Evolutionary conservation across 2,329 filamentous ascomycete species (phyloP), one percentile per base, ranked within the genome.

Genomic region (Aspergillus texensis): DNA sequence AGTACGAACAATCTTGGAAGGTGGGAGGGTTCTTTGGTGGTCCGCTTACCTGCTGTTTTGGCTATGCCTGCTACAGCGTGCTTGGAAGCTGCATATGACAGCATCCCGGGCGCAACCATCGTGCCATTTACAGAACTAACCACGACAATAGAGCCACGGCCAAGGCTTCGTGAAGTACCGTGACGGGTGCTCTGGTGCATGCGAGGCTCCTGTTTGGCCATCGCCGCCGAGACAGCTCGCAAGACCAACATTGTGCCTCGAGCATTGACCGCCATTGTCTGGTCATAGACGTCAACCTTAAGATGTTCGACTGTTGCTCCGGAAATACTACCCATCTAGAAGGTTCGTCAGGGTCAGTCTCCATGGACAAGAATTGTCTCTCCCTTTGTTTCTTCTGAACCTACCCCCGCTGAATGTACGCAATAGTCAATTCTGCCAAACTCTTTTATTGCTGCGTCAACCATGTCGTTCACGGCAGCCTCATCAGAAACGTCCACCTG

Each of bases 41-140:
- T 12, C 8, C 1, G 24, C 54, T 57, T 36, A 57, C 55, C 84
- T 65, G 85, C 85, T 0, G 82, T 77, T 10, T 81, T 76, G 0
- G 85, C 87, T 80, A 88, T 81, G 34, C 82, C 84, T 60, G 87
- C 82, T 1, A 87, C 80, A 0, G 85, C 85, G 19, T 84, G 81
- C 65, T 88, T 88, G 3, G 83, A 85, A 0, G 82, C 84, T 54
- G 82, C 85, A 64, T 87, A 87, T 0, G 83, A 78, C 16, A 84
- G 82, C 84, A 54, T 45, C 12, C 39, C 46, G n/a, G 48, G 46
- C 1, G 41, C 21, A 0, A 56, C 50, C 11, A 36, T 45, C 3
- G 16, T 32, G 6, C 9, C 21, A 30, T 52, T 45, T 21, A 50
- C n/a, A 48, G 10, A 56, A 11, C 43, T 4, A 21, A 11, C 24